These are phyloP conservation scores for Lentinula sp. DNA, from an alignment of 768 basidiomycete genomes.

Conservation along the genomic window DNA sequence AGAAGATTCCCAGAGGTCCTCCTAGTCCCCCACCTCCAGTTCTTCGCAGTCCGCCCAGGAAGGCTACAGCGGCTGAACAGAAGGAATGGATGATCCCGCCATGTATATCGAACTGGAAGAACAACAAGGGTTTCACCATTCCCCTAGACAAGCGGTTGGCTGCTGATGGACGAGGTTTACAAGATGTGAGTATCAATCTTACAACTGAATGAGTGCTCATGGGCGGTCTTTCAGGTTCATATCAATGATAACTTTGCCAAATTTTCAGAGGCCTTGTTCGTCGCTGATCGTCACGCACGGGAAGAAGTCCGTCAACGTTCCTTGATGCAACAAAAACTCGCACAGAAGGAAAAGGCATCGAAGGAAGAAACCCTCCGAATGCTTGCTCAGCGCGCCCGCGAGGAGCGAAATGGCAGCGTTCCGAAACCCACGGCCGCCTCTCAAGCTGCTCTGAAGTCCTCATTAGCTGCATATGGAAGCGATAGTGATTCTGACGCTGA, in stretches of 20 bases:
- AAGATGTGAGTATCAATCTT: constrained; percentile 65
- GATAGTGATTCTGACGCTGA: constrained; percentile 57
- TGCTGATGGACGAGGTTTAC: constrained; percentile 95
- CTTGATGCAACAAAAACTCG: constrained; percentile 98
- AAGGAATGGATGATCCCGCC: constrained; percentile 99
- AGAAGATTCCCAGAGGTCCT: constrained; percentile 96
- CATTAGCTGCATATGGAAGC: constrained; percentile 83
- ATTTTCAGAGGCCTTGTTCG: constrained; percentile 92
- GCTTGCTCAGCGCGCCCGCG: constrained; percentile 91
- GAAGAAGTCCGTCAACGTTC: constrained; percentile 96
- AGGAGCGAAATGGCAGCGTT: constrained; percentile 82
- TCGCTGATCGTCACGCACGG: constrained; percentile 95
- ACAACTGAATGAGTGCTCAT: neutral
- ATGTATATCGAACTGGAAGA: constrained; percentile 99
- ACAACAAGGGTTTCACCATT: constrained; percentile 99
- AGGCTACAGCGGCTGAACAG: constrained; percentile 94
- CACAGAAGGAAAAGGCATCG: constrained; percentile 93
- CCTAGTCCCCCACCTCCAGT: constrained; percentile 96
- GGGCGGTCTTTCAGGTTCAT: constrained; percentile 55
- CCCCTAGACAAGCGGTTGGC: constrained; percentile 97
- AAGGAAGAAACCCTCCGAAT: constrained; percentile 95
- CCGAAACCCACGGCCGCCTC: constrained; percentile 62
- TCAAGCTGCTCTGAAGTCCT: constrained; percentile 66
- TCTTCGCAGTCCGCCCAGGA: constrained; percentile 89
- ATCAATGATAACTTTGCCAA: constrained; percentile 99